Evolutionary conservation across 495 filamentous ascomycete species (phyloP), one percentile per base, ranked within the genome.

Genomic region (Penicillium desertorum): DNA sequence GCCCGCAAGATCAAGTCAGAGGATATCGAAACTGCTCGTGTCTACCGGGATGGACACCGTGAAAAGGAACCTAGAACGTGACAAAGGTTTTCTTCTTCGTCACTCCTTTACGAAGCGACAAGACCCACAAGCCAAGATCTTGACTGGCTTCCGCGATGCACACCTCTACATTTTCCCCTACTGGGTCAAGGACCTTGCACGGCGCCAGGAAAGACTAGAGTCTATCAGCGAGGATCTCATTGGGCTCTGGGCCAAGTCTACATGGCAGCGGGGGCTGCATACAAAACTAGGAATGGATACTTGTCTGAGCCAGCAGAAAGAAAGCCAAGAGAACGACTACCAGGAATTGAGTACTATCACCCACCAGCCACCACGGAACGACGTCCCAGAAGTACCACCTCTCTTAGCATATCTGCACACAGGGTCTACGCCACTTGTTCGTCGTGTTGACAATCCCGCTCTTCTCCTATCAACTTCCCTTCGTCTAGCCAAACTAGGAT

Each of bases 91-190:
- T 11, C 3, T 41, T 19, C 20, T 51, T 19, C 34, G 49, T 27
- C 20, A 19, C 4, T 51, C 49, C 10, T 29, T 51, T 1, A 3
- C 34, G 7, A 25, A 51, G 10, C 41, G 4, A 1, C 49, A 51
- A 5, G 22, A 5, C 12, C 9, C 22, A n/a, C 27, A 10, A 11
- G 9, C 17, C 10, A 51, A 29, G 12, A 23, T 51, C 1, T 14
- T 51, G 34, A 42, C 49, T 19, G 20, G 14, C 20, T 51, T 19
- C 6, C 36, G 49, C n/a, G 49, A 51, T n/a, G 23, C 49, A 11
- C 49, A 51, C 8, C 49, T 51, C 49, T 51, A 51, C 22, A 14
- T 34, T 10, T 51, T 51, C 19, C 49, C 36, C 3, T 37, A 29
- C 36, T 42, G 49, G 49, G 49, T 42, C 0, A 39, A 29, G 22